phyloP scores from a whole-genome alignment of 441 rosid genomes.

The Manihot esculenta region DNA sequence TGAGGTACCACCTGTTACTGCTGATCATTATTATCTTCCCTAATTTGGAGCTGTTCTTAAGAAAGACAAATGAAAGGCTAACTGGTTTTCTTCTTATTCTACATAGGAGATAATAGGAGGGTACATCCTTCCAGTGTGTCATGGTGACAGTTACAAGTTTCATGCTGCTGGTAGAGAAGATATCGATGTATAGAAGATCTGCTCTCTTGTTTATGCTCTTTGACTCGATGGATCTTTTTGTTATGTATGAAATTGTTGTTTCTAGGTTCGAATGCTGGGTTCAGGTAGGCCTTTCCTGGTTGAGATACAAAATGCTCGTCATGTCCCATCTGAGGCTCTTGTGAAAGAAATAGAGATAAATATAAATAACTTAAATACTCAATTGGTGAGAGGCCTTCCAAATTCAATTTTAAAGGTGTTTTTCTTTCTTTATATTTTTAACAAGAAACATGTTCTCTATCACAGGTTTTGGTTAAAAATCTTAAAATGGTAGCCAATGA shows the following conservation, averaged over 20 bases:
- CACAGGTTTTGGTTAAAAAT: constrained; percentile 71
- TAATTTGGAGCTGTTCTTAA: constrained; percentile 9
- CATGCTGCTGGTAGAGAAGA: constrained; percentile 99
- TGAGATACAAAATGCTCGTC: constrained; percentile 85
- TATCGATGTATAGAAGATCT: constrained; percentile 63
- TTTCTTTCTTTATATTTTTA: constrained; percentile 11
- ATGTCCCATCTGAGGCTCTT: constrained; percentile 59
- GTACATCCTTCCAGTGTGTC: constrained; percentile 70
- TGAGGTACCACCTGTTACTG: constrained; percentile 53
- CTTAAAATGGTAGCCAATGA: constrained; percentile 62
- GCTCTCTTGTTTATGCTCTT: constrained; percentile 16
- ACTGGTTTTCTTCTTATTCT: constrained; percentile 12
- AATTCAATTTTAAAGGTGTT: not conserved
- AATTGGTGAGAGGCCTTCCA: constrained; percentile 49
- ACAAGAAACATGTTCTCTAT: constrained; percentile 21
- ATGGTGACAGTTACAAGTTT: constrained; percentile 82
- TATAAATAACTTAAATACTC: constrained; percentile 59
- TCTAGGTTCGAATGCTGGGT: constrained; percentile 97
- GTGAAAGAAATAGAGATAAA: constrained; percentile 64
- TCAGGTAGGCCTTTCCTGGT: constrained; percentile 96
- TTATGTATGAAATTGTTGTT: constrained; percentile 29
- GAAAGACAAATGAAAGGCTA: constrained; percentile 18
- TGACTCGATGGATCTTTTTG: constrained; percentile 14
- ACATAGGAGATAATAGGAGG: constrained; percentile 80
- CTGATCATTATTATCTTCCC: constrained; percentile 4